phyloP scores from a whole-genome alignment of 495 filamentous ascomycete species.

The Aspergillus carlsbadensis region DNA sequence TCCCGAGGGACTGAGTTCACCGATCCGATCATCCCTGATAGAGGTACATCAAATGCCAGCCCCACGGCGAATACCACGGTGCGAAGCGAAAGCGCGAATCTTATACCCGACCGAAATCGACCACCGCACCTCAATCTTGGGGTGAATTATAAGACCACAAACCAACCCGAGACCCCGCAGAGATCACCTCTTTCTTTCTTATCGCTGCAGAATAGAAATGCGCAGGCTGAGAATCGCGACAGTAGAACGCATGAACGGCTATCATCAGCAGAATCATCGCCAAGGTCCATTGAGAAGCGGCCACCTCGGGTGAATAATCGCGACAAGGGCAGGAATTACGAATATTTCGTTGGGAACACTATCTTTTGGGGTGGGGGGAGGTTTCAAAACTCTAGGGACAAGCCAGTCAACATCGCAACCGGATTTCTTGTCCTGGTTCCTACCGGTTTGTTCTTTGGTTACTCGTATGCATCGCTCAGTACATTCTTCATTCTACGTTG shows the following conservation, averaged over 20 bases:
- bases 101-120: conserved; percentile 59
- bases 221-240: conserved; percentile 46
- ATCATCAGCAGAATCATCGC: conserved; percentile 73
- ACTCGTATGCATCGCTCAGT: conserved; percentile 54
- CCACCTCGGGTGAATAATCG: conserved; percentile 24
- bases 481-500: background rate
- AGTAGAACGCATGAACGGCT: conserved; percentile 71
- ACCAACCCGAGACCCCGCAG: conserved; percentile 52
- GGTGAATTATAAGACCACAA: conserved; percentile 49
- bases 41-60: conserved; percentile 71
- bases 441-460: conserved; percentile 76
- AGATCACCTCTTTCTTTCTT: conserved; percentile 73
- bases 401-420: conserved; percentile 90
- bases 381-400: conserved; percentile 81
- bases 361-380: conserved; percentile 84
- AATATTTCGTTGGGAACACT: conserved; percentile 92
- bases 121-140: conserved; percentile 59
- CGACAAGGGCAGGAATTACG: conserved; percentile 67
- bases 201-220: conserved; percentile 51
- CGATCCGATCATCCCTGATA: conserved; percentile 59
- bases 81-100: conserved; percentile 72
- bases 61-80: conserved; percentile 65
- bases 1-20: conserved; percentile 81
- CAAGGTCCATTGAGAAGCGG: conserved; percentile 41
- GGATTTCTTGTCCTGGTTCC: conserved; percentile 76